Conservation (phyloP, 129 eudicot species). For the Cynara cardunculus region DNA sequence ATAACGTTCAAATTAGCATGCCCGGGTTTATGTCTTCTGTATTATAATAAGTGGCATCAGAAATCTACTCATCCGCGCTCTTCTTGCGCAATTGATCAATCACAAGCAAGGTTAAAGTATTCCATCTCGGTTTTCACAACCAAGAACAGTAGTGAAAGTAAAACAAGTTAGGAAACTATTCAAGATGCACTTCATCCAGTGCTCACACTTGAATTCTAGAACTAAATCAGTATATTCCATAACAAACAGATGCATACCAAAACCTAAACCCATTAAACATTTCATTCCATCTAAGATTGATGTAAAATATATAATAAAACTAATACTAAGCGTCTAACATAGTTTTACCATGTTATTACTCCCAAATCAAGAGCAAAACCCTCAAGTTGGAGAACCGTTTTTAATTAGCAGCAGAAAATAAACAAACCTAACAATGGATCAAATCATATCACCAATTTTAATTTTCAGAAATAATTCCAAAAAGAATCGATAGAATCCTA, state of each 20-base stretch:
- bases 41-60: too few relatives aligned
- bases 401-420: not conserved
- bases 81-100: not conserved
- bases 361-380: not conserved
- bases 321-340: not conserved
- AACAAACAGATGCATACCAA: not conserved
- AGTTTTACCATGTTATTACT: not conserved
- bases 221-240: not conserved
- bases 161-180: not conserved
- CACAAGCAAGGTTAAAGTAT: not conserved
- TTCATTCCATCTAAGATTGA: not conserved
- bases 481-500: not conserved
- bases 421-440: not conserved
- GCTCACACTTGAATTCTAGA: not conserved
- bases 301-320: not conserved
- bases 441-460: not conserved
- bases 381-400: not conserved
- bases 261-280: not conserved
- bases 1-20: too few relatives aligned
- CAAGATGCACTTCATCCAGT: not conserved
- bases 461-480: not conserved
- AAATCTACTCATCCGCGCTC: not conserved
- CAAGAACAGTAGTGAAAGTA: not conserved
- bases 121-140: not conserved
- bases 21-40: too few relatives aligned